Base-by-base conservation (phyloP, 2,329 filamentous ascomycete genomes). In the Zymoseptoria pseudotritici region DNA sequence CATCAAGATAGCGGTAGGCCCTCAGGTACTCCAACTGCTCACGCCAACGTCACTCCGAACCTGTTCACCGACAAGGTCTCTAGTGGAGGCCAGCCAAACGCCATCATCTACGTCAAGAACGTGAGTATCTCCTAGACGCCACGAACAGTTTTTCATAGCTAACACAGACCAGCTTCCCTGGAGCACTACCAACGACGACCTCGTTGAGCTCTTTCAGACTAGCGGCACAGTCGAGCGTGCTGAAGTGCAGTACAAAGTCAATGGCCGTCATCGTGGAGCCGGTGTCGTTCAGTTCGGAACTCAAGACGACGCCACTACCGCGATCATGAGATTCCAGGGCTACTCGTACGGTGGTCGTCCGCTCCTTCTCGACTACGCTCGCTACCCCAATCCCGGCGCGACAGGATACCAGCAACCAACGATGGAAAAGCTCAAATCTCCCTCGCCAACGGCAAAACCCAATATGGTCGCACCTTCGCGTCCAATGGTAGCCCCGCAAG, bases 131-230 rank as follows among this genome's bases (percentile, higher is more conserved):
- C 21, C 7, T 24, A 52, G 20, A 26, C 20, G 36, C 22, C n/a
- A 36, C 4, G 49, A 36, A 54, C n/a, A 63, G 71, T 59, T 71
- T 56, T 60, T 50, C 17, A 42, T 55, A 53, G 50, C 70, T 76
- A 64, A 76, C 61, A 55, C 8, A 2, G 50, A 54, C 49, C 69
- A 96, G 92, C 85, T 99, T 64, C 94, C 94, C 11, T 99, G 94
- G 94, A 97, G 93, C 26, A 99, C 94, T 17, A 97, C 92, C 80
- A 97, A 99, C 72, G 94, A 99, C 64, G 94, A 99, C 75, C 81
- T 99, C 26, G 86, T 97, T 59, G 94, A 99, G 74, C 83, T 99
- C 20, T 99, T 99, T 80, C 92, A 89, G 19, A 99, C 94, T 11
- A 99, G 99, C 71, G 94, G 94, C 65, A 96, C 96, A 75, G 94